phyloP scores from a whole-genome alignment of 139 green algal genomes.

The Chlorella ohadii region DNA sequence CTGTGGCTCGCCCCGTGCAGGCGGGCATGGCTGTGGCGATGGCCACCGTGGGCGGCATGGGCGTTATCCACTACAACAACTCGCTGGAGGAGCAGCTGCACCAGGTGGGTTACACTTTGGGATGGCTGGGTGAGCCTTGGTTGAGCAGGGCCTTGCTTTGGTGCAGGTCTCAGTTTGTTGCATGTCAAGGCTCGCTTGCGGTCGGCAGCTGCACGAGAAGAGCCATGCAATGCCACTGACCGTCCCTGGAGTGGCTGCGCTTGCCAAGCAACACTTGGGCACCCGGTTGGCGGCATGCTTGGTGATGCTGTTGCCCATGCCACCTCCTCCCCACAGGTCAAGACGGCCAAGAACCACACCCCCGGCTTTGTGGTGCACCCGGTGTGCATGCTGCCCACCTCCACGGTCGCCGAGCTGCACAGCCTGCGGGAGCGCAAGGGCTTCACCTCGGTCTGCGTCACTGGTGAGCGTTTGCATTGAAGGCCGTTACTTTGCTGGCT shows the following conservation, averaged over 20 bases:
- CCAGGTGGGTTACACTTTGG: slow-evolving; percentile 63
- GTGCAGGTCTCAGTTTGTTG: background rate
- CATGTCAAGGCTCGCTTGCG: no score
- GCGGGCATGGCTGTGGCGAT: slow-evolving; percentile 96
- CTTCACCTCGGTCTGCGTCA: slow-evolving; percentile 72
- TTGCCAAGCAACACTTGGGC: no score
- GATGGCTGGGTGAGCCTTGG: background rate
- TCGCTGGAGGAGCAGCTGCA: slow-evolving; percentile 90
- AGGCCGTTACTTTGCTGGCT: background rate
- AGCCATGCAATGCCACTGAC: no score
- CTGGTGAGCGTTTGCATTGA: slow-evolving; percentile 15
- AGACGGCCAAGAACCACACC: slow-evolving; percentile 78
- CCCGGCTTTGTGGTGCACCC: slow-evolving; percentile 76
- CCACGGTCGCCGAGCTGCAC: slow-evolving; percentile 72
- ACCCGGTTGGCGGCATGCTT: no score
- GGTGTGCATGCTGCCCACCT: slow-evolving; percentile 53
- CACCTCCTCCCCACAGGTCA: background rate
- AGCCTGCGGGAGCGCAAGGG: slow-evolving; percentile 51
- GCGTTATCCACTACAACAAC: slow-evolving; percentile 99
- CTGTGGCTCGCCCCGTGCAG: no score
- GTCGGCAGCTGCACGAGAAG: background rate
- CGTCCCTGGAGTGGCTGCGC: no score
- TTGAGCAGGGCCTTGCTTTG: background rate
- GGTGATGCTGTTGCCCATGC: no score
- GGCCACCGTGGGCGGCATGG: slow-evolving; percentile 92